Base-by-base conservation (phyloP, 139 green algal species). In the Coelastrella sp. region DNA sequence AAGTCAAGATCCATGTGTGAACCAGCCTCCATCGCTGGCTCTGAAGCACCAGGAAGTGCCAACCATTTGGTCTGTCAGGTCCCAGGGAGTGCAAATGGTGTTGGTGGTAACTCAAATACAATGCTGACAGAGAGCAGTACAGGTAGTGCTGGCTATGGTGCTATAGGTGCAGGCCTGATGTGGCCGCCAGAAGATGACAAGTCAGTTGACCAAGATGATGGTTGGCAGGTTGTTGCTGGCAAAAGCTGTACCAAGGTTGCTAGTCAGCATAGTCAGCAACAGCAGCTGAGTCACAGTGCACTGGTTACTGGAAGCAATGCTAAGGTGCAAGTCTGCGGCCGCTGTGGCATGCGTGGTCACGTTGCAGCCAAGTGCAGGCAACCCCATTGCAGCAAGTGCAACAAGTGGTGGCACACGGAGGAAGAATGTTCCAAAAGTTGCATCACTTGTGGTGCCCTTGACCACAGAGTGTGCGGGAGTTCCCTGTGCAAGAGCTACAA, bases 401-500 rank as follows among this genome's bases (percentile, higher is more conserved):
- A 38, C 75, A 82, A 82, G 35, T 82, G 75, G 75, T 82, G 75
- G 75, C 75, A 82, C 53, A 71, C 75, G 6, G 34, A 38, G 5
- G 75, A 82, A 1, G 75, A 82, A 27, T 82, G 75, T 17, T 19
- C 35, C 25, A 59, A 60, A 11, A 30, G 51, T 53, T 82, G 75
- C 53, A 37, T 27, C 35, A 51, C 35, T 2, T 82, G 75, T 27
- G 75, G 75, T 41, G 35, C 75, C 7, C 53, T 82, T 35, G 75
- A 82, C n/a, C 75, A 82, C 35, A 60, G 25, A 30, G 51, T 37
- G 34, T 37, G 25, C 37, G 53, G 75, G 32, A 9, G 6, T 5
- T 30, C 75, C 34, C 34, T 82, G 21, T 82, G 75, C 75, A 82
- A 82, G 53, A 82, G 37, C 53, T 82, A 82, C 75, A 82, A 82